These are phyloP conservation scores for Metschnikowia cubensis DNA, from an alignment of 805 yeast genomes.

Conservation along the genomic window DNA sequence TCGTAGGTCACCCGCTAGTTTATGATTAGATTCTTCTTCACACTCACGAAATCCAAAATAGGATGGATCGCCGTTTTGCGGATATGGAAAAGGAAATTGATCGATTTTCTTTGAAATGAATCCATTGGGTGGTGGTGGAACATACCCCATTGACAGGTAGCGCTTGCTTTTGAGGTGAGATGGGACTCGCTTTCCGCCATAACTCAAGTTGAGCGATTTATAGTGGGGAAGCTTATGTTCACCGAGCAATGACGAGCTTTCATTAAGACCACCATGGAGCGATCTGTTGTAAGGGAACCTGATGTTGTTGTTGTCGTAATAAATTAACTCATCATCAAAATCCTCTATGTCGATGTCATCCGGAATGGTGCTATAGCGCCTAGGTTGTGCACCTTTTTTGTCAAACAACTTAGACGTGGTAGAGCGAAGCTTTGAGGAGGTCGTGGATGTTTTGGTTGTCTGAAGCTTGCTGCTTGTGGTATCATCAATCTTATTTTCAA, in stretches of 20 bases:
- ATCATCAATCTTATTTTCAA: constrained; percentile 3
- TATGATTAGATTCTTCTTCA: constrained; percentile 28
- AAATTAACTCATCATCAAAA: constrained; percentile 50
- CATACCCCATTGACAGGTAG: constrained; percentile 37
- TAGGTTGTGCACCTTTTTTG: constrained; percentile 64
- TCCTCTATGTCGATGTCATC: constrained; percentile 56
- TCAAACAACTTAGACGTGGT: constrained; percentile 74
- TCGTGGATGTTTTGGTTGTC: constrained; percentile 27
- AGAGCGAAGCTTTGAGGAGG: constrained; percentile 48
- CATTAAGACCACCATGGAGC: constrained; percentile 24
- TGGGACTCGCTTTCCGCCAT: constrained; percentile 22
- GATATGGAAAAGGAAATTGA: constrained; percentile 35
- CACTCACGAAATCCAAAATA: constrained; percentile 40
- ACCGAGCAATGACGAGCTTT: constrained; percentile 29
- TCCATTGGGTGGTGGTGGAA: constrained; percentile 12
- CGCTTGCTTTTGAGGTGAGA: constrained; percentile 27
- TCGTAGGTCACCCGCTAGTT: not conserved
- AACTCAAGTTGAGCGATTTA: constrained; percentile 36
- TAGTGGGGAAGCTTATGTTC: constrained; percentile 35
- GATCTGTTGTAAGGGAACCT: constrained; percentile 34
- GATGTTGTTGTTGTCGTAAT: constrained; percentile 38
- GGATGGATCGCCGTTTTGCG: constrained; percentile 24
- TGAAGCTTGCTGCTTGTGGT: constrained; percentile 15
- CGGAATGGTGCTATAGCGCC: constrained; percentile 69
- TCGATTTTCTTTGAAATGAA: constrained; percentile 17